phyloP scores from a whole-genome alignment of 768 basidiomycete species.

The Rhodotorula babjevae region DNA sequence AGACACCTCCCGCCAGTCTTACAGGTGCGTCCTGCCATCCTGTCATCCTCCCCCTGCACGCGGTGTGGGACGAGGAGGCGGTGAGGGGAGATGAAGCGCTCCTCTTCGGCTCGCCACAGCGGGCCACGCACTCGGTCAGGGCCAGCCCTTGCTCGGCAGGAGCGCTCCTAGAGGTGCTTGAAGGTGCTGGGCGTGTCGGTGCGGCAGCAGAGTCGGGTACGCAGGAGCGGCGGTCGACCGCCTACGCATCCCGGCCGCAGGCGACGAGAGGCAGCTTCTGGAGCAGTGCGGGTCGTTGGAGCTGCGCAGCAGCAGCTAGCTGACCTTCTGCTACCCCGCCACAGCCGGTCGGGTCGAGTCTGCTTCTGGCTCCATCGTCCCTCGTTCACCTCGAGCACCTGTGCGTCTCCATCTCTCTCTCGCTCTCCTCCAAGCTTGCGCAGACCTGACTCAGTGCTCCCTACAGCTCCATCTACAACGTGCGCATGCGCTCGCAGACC shows the following conservation, averaged over 20 bases:
- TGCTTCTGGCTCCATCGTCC: neutral
- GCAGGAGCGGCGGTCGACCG: too few species aligned
- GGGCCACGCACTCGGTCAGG: too few species aligned
- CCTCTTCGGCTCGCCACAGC: too few species aligned
- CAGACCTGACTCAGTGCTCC: neutral
- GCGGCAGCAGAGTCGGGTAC: too few species aligned
- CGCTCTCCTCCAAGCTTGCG: neutral
- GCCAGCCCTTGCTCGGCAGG: too few species aligned
- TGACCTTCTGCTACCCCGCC: neutral
- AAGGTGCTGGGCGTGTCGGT: too few species aligned
- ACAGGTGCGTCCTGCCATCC: neutral
- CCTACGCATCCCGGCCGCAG: too few species aligned
- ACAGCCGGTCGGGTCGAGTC: conserved; percentile 4
- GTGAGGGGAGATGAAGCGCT: neutral
- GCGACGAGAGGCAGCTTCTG: too few species aligned
- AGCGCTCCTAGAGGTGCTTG: too few species aligned
- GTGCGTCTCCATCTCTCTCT: neutral
- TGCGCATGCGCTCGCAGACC: neutral
- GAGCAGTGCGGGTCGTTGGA: too few species aligned
- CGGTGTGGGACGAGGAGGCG: neutral
- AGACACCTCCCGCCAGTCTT: neutral
- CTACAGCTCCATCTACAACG: neutral
- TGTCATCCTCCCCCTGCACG: too few species aligned
- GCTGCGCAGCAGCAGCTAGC: neutral
- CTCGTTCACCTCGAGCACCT: neutral